Base-by-base conservation (phyloP, 2,329 filamentous ascomycete species). In the Alternaria triticimaculans region DNA sequence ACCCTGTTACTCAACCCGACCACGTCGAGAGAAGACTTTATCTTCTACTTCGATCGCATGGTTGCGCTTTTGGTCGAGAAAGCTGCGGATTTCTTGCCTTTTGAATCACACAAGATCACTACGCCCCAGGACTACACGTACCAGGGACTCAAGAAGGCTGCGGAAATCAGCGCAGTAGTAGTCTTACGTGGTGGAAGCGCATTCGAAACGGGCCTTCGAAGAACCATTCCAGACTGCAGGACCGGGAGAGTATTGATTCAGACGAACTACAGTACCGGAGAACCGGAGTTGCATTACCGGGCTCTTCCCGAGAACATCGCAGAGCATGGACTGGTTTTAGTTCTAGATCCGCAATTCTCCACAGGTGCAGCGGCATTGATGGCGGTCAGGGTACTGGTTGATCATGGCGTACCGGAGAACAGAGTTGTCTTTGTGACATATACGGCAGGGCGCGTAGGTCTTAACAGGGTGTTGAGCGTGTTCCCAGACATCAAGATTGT, bases 1-100 rank as follows among this genome's bases (percentile, higher is more conserved):
- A 97, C 94, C 0, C 92, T 97, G 60, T 88, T 99, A 44, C 91
- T 96, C 75, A 87, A 96, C 72, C 90, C 92, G 18, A 87, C 89
- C 51, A 95, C 93, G 0, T 84, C 87, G 7, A 87, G 92, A 45
- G 95, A 97, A 76, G 94, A 98, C 72, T 98, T 97, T 78, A 93
- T 97, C 66, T 98, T 98, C 81, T 98, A 98, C 81, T 97, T 98
- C 79, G 94, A 99, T 80, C 88, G 96, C 41, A 84, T 98, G 41
- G 89, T 92, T 2, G 89, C 92, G n/a, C 84, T 97, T 56, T 85
- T 98, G 25, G 88, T 98, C 50, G 95, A 98, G 80, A 87, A 82
- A 75, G 86, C 81, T 57, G 66, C 72, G 11, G 74, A 77, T 43
- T 78, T 78, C 75, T 92, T 93, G 60, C 86, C 87, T 15, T 97